Evolutionary conservation across 2,329 filamentous ascomycete species (phyloP).

Genomic region (Ceratocystis alfenasii): DNA sequence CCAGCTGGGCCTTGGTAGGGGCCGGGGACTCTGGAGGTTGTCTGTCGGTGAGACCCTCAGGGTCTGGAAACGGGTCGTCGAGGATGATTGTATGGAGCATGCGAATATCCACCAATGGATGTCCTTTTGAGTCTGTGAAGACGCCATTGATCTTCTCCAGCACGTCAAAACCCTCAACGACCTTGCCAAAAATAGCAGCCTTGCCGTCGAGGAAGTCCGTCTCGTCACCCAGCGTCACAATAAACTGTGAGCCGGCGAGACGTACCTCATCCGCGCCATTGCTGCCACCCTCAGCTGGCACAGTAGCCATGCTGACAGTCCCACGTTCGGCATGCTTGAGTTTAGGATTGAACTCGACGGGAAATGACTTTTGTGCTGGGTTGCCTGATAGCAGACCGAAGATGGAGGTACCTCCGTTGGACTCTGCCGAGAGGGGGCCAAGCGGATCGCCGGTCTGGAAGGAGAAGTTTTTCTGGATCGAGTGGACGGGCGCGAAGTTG

Average conservation of each 20-base stretch:
- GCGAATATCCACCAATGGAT: conserved; percentile 85
- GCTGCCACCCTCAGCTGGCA: conserved; percentile 56
- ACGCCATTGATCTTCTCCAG: conserved; percentile 86
- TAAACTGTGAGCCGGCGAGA: conserved; percentile 81
- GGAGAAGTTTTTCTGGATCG: conserved; percentile 86
- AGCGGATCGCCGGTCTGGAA: conserved; percentile 94
- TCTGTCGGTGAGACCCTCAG: conserved; percentile 46
- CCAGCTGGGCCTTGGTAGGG: conserved; percentile 73
- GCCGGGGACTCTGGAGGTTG: conserved; percentile 70
- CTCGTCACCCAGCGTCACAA: conserved; percentile 80
- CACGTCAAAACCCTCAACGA: conserved; percentile 90
- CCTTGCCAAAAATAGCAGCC: conserved; percentile 87
- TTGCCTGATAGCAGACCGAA: conserved; percentile 68
- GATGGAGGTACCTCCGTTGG: conserved; percentile 85
- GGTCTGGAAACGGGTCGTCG: conserved; percentile 85
- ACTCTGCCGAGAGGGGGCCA: conserved; percentile 69
- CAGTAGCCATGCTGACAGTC: conserved; percentile 96
- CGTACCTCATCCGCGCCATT: conserved; percentile 66
- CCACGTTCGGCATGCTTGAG: conserved; percentile 80
- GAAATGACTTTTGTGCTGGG: conserved; percentile 61
- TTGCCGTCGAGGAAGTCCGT: conserved; percentile 86
- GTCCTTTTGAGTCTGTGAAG: conserved; percentile 73
- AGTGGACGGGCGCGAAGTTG: conserved; percentile 89
- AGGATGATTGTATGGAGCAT: conserved; percentile 86
- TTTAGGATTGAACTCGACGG: conserved; percentile 73